These are phyloP conservation scores for Populus davidiana DNA, from an alignment of 345 rosid species.

Conservation along the genomic window DNA sequence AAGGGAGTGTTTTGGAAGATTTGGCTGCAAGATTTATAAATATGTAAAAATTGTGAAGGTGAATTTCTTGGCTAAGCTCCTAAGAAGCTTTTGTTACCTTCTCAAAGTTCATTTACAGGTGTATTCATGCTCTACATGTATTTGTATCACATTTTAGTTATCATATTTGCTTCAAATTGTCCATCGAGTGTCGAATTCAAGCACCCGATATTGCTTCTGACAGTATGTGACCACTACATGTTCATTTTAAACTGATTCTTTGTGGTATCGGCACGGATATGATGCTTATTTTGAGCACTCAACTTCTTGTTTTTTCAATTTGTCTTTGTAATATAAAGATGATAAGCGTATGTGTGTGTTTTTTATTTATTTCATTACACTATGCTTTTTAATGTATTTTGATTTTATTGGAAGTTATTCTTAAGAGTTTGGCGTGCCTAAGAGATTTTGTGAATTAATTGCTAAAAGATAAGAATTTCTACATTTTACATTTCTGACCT, in stretches of 20 bases:
- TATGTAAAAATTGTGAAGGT: conserved; percentile 83
- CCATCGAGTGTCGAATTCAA: background rate
- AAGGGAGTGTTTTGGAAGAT: conserved; percentile 88
- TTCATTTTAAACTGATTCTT: background rate
- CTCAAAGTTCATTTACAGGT: too few relatives aligned
- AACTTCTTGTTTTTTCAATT: background rate
- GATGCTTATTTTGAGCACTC: background rate
- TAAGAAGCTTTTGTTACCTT: background rate
- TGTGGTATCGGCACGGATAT: background rate
- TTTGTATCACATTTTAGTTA: background rate
- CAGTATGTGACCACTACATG: background rate
- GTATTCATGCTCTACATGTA: background rate
- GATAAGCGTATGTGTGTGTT: too few relatives aligned
- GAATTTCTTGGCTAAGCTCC: conserved; percentile 1
- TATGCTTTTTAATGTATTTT: too few relatives aligned
- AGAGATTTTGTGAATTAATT: too few relatives aligned
- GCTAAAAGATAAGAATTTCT: too few relatives aligned
- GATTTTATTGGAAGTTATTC: too few relatives aligned
- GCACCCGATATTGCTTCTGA: background rate
- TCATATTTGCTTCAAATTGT: background rate
- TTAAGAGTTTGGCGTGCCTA: too few relatives aligned
- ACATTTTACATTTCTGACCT: too few relatives aligned
- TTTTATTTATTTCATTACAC: too few relatives aligned
- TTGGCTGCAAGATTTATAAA: conserved; percentile 79
- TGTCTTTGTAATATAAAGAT: conserved; percentile 16